Evolutionary conservation across 805 yeast species (phyloP), one percentile per base, ranked within the genome.

Genomic region (Wickerhamiella siamensis): DNA sequence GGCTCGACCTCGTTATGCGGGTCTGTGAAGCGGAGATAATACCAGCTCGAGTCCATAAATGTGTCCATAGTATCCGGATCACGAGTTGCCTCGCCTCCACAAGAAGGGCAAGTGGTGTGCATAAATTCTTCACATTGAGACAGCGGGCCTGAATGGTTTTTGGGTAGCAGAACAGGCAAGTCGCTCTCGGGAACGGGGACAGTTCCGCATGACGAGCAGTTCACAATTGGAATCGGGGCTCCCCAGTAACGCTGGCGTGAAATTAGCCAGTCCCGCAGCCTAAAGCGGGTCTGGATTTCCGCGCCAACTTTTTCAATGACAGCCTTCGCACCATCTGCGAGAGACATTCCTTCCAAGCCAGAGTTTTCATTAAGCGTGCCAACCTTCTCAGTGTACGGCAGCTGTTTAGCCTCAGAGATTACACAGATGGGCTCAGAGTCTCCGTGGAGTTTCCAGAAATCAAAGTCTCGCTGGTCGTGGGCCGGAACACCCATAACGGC

Each of bases 31-130:
- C 98, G 71, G 64, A 91, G 78, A 59, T 72, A 83, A 60, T 91
- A 91, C 98, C 98, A 91, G 3, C 96, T 86, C 15, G 94, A 82
- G 61, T 91, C 98, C 75, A 91, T 88, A 55, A 91, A 91, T 0
- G 98, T 91, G 56, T 91, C 98, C 98, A 91, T 88, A 0, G 98
- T 91, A 55, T 91, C 98, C 0, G 97, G 83, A 49, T 91, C 98
- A 52, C 98, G 71, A 43, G 71, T 75, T 0, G 95, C 94, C 16
- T 66, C 61, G 1, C 66, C 64, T 5, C 58, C 51, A 63, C 98
- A 91, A 0, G 72, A 68, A 5, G 98, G 98, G 58, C 98, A 91
- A 24, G 64, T 58, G 1, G 80, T 74, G 45, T 82, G 67, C 6
- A 77, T 76, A 66, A 84, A 88, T 16, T 75, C 79, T 0, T 71